Base-by-base conservation (phyloP, 768 basidiomycete species). In the Kwoniella heveanensis region DNA sequence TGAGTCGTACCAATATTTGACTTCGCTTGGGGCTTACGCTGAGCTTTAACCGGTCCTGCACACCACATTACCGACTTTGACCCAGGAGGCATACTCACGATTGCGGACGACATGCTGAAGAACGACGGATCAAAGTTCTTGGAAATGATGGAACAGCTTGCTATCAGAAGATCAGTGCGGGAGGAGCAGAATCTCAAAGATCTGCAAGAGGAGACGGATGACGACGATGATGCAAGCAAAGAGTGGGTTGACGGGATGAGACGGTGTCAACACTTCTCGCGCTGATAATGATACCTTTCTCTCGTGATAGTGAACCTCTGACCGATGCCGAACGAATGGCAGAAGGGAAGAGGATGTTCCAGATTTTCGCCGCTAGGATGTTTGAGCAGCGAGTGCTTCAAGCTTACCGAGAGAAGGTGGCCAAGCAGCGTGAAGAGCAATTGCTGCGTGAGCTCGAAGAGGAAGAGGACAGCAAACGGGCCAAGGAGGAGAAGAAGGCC, bases 131-230 rank as follows among this genome's bases (percentile, higher is more conserved):
- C 93, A 75, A 97, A 96, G 83, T 99, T 99, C 83, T 83, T 99
- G 72, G 96, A 99, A 83, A 99, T 99, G 96, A 99, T 99, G 96
- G 96, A 98, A 80, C 92, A 95, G 81, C 85, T 99, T 21, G 94
- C 95, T 0, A 92, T 96, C 76, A 86, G 92, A 54, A 86, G 95
- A 49, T 91, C 95, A 86, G 88, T 90, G 71, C 86, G 94, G 3
- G 94, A 97, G 76, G 90, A 93, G 71, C 86, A 82, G 54, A 80
- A 85, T 36, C 85, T 86, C 5, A 86, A 85, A 2, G 85, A 86
- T 1, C 85, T 85, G 0, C 86, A 82, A 0, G 86, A 84, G 0
- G 87, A 87, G 1, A 73, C 69, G 25, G 88, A 87, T 0, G 87
- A 87, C 0, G 87, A 88, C 1, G 88, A 88, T 4, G 86, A 83